These are phyloP conservation scores for Tetratostichococcus sp. DNA, from an alignment of 139 green algal species.

Conservation along the genomic window DNA sequence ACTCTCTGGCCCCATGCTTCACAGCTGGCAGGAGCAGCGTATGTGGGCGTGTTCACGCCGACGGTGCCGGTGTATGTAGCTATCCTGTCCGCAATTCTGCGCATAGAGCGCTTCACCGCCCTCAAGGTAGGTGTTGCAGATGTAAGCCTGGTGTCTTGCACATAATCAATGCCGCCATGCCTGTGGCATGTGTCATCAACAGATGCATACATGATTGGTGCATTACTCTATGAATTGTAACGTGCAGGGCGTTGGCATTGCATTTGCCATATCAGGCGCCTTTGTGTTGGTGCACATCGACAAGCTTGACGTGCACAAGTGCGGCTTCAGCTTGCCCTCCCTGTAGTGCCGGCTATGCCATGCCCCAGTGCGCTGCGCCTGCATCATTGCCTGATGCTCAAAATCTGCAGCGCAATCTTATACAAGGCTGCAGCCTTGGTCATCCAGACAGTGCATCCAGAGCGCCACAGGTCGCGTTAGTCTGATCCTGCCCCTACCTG, in stretches of 20 bases:
- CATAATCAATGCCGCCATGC: not conserved
- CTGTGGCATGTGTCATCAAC: too few species aligned
- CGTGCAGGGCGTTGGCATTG: not conserved
- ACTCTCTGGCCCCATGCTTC: too few species aligned
- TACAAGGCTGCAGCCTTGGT: not conserved
- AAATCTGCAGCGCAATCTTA: too few species aligned
- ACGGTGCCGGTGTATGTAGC: not conserved
- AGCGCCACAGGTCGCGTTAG: too few species aligned
- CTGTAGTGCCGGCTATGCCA: not conserved
- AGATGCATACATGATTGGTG: too few species aligned
- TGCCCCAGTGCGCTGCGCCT: not conserved
- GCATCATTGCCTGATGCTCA: too few species aligned
- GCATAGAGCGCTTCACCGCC: not conserved
- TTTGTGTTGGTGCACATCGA: not conserved
- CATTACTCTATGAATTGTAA: too few species aligned
- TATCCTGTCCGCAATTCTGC: not conserved
- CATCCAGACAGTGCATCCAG: too few species aligned
- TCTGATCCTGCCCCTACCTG: too few species aligned
- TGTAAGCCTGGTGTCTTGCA: too few species aligned
- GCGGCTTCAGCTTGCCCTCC: too few species aligned
- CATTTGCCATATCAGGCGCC: not conserved
- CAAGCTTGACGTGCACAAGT: not conserved
- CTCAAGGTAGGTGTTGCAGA: not conserved
- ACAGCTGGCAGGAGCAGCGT: not conserved
- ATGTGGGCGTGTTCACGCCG: not conserved